Conservation (phyloP, 805 yeast species). For the Ogataea haglerorum region DNA sequence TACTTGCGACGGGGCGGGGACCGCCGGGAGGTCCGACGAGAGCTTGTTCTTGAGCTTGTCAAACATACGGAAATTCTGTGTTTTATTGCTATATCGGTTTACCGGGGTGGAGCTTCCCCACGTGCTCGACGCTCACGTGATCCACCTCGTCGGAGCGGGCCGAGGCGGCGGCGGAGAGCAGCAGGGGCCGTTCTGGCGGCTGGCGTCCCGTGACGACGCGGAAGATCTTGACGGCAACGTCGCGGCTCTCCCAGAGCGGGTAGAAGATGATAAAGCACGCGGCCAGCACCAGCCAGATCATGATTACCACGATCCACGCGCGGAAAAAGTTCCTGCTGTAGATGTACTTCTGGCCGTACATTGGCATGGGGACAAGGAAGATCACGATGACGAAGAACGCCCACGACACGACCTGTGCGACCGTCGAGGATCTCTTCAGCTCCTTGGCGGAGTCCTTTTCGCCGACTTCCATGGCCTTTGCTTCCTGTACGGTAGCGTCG, state of each 20-base stretch:
- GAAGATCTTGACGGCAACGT: constrained; percentile 15
- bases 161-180: constrained; percentile 18
- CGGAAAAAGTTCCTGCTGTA: constrained; percentile 32
- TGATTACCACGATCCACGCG: constrained; percentile 34
- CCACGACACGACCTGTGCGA: constrained; percentile 24
- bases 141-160: not conserved
- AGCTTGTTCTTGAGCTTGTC: constrained; percentile 16
- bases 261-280: constrained; percentile 31
- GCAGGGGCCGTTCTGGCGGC: constrained; percentile 11
- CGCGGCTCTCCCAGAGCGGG: constrained; percentile 36
- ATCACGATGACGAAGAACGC: constrained; percentile 26
- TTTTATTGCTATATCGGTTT: constrained; percentile 4
- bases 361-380: constrained; percentile 32
- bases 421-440: constrained; percentile 25
- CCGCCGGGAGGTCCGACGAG: constrained; percentile 34
- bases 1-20: constrained; percentile 33
- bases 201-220: constrained; percentile 19
- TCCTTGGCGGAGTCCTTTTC: constrained; percentile 17
- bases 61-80: constrained; percentile 11
- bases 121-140: constrained; percentile 3
- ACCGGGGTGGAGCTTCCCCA: constrained; percentile 1
- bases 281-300: constrained; percentile 34
- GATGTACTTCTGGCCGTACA: constrained; percentile 33
- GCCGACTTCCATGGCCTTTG: constrained; percentile 24
- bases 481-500: constrained; percentile 34